Evolutionary conservation across 768 basidiomycete genomes (phyloP).

Genomic region (Tulasnella sp.): DNA sequence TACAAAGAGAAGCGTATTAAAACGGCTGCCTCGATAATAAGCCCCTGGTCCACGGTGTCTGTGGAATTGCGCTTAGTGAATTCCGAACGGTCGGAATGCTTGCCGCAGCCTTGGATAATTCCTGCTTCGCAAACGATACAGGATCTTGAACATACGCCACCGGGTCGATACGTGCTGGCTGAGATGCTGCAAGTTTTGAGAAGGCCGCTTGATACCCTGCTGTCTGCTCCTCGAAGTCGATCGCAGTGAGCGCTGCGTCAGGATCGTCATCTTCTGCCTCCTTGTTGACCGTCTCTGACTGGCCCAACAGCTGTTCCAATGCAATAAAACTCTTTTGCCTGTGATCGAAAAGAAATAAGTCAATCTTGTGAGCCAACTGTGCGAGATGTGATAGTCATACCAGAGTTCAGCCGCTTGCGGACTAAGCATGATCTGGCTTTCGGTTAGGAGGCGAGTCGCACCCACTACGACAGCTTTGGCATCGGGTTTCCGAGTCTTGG

Average conservation of each 20-base stretch:
- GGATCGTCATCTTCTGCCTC: constrained; percentile 36
- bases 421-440: constrained; percentile 57
- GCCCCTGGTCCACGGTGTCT: neutral
- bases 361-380: neutral
- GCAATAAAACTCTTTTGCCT: constrained; percentile 65
- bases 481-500: constrained; percentile 71
- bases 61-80: neutral
- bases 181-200: constrained; percentile 78
- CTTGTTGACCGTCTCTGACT: constrained; percentile 38
- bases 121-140: constrained; percentile 21
- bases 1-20: neutral
- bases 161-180: constrained; percentile 45
- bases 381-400: constrained; percentile 30
- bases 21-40: neutral
- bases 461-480: constrained; percentile 79
- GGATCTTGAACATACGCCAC: constrained; percentile 29
- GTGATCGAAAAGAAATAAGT: neutral
- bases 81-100: neutral
- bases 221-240: constrained; percentile 84
- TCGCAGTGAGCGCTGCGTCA: constrained; percentile 50
- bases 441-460: constrained; percentile 62
- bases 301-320: constrained; percentile 63
- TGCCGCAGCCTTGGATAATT: neutral
- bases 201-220: constrained; percentile 93
- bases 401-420: constrained; percentile 54